A percentile compares a stretch with the other conserved stretches of the same genome.
Evolutionary conservation across 1,284 basidiomycete species (phyloP).

Genomic region (Boletus hoseneyae): DNA sequence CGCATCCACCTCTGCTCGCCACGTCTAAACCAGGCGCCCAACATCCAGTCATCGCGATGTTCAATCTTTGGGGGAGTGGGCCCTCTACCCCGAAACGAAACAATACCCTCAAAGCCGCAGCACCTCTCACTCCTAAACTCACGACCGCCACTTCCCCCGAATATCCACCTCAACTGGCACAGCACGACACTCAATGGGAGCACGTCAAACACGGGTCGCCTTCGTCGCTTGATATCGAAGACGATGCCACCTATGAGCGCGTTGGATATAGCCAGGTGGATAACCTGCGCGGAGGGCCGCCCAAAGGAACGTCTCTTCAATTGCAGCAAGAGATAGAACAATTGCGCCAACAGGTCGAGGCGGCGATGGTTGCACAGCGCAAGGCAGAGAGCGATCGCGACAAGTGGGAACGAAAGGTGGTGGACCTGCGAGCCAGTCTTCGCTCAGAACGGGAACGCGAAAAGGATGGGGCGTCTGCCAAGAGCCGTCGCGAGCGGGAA

Average conservation of each 20-base stretch:
- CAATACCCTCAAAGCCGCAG: slow-evolving; percentile 12
- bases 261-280: slow-evolving; percentile 22
- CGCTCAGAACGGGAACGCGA: slow-evolving; percentile 17
- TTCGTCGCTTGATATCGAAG: slow-evolving; percentile 21
- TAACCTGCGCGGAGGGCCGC: background rate
- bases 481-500: slow-evolving; percentile 24
- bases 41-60: background rate
- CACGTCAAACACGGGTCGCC: slow-evolving; percentile 19
- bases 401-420: slow-evolving; percentile 20
- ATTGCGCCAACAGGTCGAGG: slow-evolving; percentile 12
- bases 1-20: background rate
- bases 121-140: slow-evolving; percentile 26
- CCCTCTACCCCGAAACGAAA: slow-evolving; percentile 20
- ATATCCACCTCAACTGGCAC: slow-evolving; percentile 4
- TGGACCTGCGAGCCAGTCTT: slow-evolving; percentile 13
- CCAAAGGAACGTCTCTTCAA: background rate
- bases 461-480: slow-evolving; percentile 14
- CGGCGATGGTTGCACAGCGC: slow-evolving; percentile 9
- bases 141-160: slow-evolving; percentile 15
- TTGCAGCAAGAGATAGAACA: slow-evolving; percentile 15
- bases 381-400: slow-evolving; percentile 21
- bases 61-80: slow-evolving; percentile 5
- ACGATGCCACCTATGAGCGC: slow-evolving; percentile 17
- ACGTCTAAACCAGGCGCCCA: background rate
- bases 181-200: slow-evolving; percentile 27